phyloP scores from a whole-genome alignment of 306 rosid genomes.

The Pterocarpus santalinus region DNA sequence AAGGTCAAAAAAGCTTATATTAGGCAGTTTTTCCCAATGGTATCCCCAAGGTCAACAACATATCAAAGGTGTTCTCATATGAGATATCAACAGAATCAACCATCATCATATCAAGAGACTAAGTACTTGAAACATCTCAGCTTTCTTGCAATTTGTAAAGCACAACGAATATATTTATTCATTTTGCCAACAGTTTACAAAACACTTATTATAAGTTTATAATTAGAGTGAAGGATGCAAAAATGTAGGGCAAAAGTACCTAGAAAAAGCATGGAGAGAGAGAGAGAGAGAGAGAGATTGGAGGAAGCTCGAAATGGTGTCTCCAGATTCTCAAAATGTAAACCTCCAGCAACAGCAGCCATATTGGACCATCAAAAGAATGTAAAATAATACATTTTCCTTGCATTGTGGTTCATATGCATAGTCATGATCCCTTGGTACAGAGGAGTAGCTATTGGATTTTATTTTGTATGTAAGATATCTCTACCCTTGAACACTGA shows the following conservation, averaged over 20 bases:
- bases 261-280: background rate
- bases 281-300: background rate
- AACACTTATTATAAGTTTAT: background rate
- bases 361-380: constrained; percentile 39
- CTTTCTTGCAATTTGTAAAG: constrained; percentile 30
- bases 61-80: background rate
- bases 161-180: constrained; percentile 16
- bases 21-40: background rate
- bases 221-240: constrained; percentile 4
- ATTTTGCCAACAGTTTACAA: constrained; percentile 29
- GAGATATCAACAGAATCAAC: constrained; percentile 4
- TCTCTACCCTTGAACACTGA: too few relatives aligned
- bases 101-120: background rate
- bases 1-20: too few relatives aligned
- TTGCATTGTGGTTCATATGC: constrained; percentile 36
- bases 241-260: constrained; percentile 22
- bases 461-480: background rate
- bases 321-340: constrained; percentile 27
- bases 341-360: constrained; percentile 13
- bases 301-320: background rate
- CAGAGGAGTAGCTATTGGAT: background rate
- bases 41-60: background rate
- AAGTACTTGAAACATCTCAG: constrained; percentile 2
- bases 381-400: background rate
- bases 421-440: constrained; percentile 25